A percentile compares a stretch with the other conserved stretches of the same genome.
These are phyloP conservation scores for Cercospora janseana DNA, from an alignment of 2,329 filamentous ascomycete species.

Conservation along the genomic window DNA sequence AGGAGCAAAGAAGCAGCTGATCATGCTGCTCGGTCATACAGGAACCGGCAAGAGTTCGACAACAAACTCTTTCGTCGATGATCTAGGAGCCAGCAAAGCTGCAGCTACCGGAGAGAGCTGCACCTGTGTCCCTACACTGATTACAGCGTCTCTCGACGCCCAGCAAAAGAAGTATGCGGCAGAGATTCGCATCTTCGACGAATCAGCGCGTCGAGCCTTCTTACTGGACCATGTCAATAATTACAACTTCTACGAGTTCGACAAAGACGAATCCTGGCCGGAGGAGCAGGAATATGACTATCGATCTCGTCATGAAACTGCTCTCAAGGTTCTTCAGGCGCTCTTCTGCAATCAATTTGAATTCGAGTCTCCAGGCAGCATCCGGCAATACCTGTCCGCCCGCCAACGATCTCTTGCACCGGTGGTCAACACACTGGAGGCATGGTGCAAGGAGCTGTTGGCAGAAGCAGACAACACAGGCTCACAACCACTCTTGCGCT, in stretches of 20 bases:
- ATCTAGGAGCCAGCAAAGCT: conserved; percentile 12
- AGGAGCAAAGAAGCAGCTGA: background rate
- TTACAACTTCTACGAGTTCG: conserved; percentile 9
- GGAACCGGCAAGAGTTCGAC: conserved; percentile 18
- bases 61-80: conserved; percentile 15
- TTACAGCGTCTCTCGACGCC: background rate
- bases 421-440: background rate
- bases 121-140: conserved; percentile 13
- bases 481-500: conserved; percentile 10
- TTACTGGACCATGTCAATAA: conserved; percentile 5
- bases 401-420: background rate
- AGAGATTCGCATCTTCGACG: conserved; percentile 8
- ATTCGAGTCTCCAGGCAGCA: conserved; percentile 14
- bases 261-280: conserved; percentile 4
- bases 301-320: background rate
- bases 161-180: conserved; percentile 12
- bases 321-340: conserved; percentile 15
- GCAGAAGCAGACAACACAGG: background rate
- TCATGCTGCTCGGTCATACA: conserved; percentile 9
- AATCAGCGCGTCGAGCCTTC: background rate
- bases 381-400: background rate
- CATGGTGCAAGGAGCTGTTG: conserved; percentile 5
- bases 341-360: conserved; percentile 19
- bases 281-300: conserved; percentile 10
- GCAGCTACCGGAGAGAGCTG: conserved; percentile 12